These are phyloP conservation scores for Cladosporium sp. DNA, from an alignment of 2,329 filamentous ascomycete species.

Conservation along the genomic window DNA sequence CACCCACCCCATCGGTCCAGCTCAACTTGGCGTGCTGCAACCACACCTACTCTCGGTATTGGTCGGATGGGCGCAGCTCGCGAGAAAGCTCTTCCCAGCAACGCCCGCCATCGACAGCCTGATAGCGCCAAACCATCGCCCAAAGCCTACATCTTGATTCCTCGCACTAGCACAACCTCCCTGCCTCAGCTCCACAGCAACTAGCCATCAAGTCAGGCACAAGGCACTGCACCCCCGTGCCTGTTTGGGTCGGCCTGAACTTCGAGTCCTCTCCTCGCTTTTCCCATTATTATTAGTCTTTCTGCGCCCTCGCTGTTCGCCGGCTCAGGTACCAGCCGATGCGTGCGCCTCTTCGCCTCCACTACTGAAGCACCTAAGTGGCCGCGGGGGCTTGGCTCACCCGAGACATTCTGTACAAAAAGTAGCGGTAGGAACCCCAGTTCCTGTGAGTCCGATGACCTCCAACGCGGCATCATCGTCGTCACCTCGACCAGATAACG, in stretches of 20 bases:
- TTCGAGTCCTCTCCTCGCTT: neutral
- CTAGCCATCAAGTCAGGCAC: slow-evolving; percentile 12
- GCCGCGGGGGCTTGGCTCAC: slow-evolving; percentile 9
- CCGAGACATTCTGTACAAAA: slow-evolving; percentile 17
- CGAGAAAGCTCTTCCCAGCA: slow-evolving; percentile 12
- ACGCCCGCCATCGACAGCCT: slow-evolving; percentile 1
- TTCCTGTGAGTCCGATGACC: slow-evolving; percentile 13
- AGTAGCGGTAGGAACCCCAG: neutral
- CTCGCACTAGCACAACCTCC: neutral
- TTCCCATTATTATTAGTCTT: neutral
- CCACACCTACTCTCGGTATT: slow-evolving; percentile 16
- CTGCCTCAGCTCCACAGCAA: slow-evolving; percentile 9
- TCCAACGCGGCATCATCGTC: neutral
- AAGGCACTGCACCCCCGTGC: slow-evolving; percentile 11
- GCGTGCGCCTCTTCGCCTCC: slow-evolving; percentile 1
- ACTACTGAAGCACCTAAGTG: neutral
- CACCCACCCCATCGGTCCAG: slow-evolving; percentile 6
- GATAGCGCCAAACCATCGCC: neutral
- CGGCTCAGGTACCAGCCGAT: slow-evolving; percentile 18
- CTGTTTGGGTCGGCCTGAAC: slow-evolving; percentile 2
- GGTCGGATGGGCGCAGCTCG: slow-evolving; percentile 15
- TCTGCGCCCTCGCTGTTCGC: slow-evolving; percentile 5
- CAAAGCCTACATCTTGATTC: neutral
- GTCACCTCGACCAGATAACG: slow-evolving; percentile 13
- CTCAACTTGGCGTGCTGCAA: slow-evolving; percentile 15